phyloP scores from a whole-genome alignment of 176 grass and related monocot species.

The Aegilops tauschii region DNA sequence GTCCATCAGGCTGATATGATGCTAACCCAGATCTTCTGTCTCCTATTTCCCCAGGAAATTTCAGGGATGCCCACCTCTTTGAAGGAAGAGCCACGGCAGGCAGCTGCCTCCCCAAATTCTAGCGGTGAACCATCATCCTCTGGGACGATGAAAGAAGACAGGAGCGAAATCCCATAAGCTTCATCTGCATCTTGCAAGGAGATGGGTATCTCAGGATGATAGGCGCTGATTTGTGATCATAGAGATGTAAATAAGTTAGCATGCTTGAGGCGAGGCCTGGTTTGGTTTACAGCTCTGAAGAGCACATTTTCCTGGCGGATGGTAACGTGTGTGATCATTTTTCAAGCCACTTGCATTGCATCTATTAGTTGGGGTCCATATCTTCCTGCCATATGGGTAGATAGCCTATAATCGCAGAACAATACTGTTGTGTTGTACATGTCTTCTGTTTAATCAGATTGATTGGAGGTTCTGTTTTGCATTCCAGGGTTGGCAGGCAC shows the following conservation, averaged over 20 bases:
- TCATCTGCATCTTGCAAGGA: constrained; percentile 6
- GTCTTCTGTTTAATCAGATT: not conserved
- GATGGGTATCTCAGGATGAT: not conserved
- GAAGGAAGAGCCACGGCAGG: constrained; percentile 61
- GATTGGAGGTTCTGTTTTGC: not conserved
- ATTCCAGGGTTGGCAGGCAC: not conserved
- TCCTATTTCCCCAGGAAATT: constrained; percentile 59
- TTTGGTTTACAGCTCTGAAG: not conserved
- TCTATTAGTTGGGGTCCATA: not conserved
- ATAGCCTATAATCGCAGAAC: not conserved
- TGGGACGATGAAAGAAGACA: constrained; percentile 62
- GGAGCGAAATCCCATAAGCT: constrained; percentile 40
- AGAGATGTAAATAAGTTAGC: constrained; percentile 28
- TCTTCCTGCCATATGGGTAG: not conserved
- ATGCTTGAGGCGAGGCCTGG: not conserved
- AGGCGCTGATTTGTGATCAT: not conserved
- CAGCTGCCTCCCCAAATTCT: constrained; percentile 58
- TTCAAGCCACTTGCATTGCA: not conserved
- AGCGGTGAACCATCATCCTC: constrained; percentile 79
- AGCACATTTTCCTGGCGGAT: not conserved
- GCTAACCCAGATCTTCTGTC: not conserved
- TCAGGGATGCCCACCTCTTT: constrained; percentile 79
- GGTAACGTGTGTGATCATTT: not conserved
- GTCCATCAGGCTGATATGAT: not conserved
- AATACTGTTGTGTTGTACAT: too few relatives aligned